Percentiles rank a stretch among this genome's conserved stretches.
Evolutionary conservation across 352 stramenopile species (phyloP).

Genomic region (Pythium chondricola): DNA sequence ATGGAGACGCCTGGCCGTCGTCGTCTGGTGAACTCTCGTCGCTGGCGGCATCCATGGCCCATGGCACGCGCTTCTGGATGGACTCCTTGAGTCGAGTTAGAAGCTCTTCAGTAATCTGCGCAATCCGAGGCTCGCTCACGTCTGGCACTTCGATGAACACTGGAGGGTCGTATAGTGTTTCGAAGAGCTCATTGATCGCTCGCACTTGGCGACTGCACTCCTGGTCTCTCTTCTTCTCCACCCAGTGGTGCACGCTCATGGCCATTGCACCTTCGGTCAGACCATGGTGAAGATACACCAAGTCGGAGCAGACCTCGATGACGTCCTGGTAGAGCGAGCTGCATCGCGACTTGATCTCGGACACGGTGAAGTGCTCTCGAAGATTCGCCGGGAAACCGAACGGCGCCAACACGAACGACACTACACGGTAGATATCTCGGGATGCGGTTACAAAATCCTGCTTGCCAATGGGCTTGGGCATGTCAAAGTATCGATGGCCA

Average conservation of each 20-base stretch:
- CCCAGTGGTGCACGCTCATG: slow-evolving; percentile 85
- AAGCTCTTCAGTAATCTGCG: slow-evolving; percentile 42
- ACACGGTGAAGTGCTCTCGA: slow-evolving; percentile 50
- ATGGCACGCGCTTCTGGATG: slow-evolving; percentile 55
- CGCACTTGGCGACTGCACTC: slow-evolving; percentile 70
- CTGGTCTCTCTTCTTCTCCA: slow-evolving; percentile 58
- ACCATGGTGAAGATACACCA: slow-evolving; percentile 71
- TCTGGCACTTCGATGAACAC: slow-evolving; percentile 63
- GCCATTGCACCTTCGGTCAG: slow-evolving; percentile 81
- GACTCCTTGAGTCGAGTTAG: slow-evolving; percentile 28
- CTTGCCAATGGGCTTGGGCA: slow-evolving; percentile 67
- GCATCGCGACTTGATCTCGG: slow-evolving; percentile 67
- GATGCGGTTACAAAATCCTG: slow-evolving; percentile 58
- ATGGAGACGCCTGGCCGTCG: slow-evolving; percentile 15
- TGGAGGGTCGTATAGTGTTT: slow-evolving; percentile 55
- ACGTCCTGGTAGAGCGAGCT: slow-evolving; percentile 79
- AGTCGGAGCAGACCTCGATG: slow-evolving; percentile 78
- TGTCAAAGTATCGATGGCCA: slow-evolving; percentile 70
- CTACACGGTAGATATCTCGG: slow-evolving; percentile 60
- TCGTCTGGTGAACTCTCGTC: slow-evolving; percentile 16
- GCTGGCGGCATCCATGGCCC: slow-evolving; percentile 41
- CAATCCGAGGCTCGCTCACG: slow-evolving; percentile 33
- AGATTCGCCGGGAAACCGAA: slow-evolving; percentile 63
- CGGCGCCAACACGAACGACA: slow-evolving; percentile 77
- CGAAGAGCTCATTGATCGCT: slow-evolving; percentile 70